A percentile compares a stretch with the other conserved stretches of the same genome.
These are phyloP conservation scores for Vickermania ingenoplastis DNA, from an alignment of 208 protist species.

Conservation along the genomic window DNA sequence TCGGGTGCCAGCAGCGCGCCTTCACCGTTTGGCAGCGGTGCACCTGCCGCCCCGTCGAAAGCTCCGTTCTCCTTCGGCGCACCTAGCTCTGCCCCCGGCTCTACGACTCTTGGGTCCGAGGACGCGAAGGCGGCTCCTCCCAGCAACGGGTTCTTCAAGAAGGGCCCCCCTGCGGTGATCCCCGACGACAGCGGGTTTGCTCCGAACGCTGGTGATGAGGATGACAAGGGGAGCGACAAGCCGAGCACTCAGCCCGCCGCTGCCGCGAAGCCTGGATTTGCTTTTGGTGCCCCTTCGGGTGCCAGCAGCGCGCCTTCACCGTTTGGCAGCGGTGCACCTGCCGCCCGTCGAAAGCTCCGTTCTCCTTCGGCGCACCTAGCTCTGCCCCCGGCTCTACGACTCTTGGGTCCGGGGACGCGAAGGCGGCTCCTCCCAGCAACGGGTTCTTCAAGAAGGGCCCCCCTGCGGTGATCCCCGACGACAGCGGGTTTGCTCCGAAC, in stretches of 20 bases:
- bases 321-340: too few species aligned
- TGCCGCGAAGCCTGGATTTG: conserved; percentile 11
- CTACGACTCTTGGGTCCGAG: too few species aligned
- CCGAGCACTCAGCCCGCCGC: not conserved
- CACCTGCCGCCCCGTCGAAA: not conserved
- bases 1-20: too few species aligned
- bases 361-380: conserved; percentile 13
- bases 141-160: conserved; percentile 16
- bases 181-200: conserved; percentile 48
- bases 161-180: conserved; percentile 13
- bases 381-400: too few species aligned
- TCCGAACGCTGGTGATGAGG: conserved; percentile 28
- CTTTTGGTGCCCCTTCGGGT: conserved; percentile 1
- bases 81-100: conserved; percentile 1
- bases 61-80: conserved; percentile 17
- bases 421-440: conserved; percentile 11
- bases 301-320: too few species aligned
- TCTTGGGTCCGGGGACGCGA: conserved; percentile 1
- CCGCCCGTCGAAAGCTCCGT: too few species aligned
- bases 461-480: conserved; percentile 37
- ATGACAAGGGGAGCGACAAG: conserved; percentile 14
- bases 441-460: conserved; percentile 43
- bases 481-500: conserved; percentile 55
- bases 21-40: too few species aligned
- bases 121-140: conserved; percentile 4